Conservation (phyloP, 768 basidiomycete genomes). For the Suillus subalutaceus region DNA sequence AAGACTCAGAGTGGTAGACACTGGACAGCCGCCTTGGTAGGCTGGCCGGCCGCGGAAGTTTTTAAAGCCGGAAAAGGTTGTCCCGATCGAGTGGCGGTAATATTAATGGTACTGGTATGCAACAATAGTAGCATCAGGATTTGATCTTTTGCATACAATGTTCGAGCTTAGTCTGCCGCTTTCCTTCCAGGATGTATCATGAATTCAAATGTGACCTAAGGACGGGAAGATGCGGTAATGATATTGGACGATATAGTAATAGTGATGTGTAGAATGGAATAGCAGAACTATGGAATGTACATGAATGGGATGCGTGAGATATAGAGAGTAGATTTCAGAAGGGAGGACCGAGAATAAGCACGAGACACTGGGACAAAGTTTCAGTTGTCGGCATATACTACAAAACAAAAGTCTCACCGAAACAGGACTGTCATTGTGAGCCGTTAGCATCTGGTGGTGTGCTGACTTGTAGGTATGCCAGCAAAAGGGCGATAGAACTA, state of each 20-base stretch:
- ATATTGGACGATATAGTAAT: constrained; percentile 29
- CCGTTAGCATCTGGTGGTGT: constrained; percentile 43
- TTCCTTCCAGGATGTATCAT: constrained; percentile 17
- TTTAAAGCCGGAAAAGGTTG: background rate
- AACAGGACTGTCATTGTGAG: constrained; percentile 22
- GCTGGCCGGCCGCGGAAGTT: background rate
- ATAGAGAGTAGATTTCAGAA: constrained; percentile 23
- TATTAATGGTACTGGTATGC: too few species aligned
- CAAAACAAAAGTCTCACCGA: constrained; percentile 25
- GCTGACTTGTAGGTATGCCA: constrained; percentile 63
- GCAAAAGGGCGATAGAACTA: constrained; percentile 76
- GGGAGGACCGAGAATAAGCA: constrained; percentile 35
- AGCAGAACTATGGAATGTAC: constrained; percentile 31
- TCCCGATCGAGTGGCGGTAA: background rate
- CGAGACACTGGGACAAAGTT: constrained; percentile 18
- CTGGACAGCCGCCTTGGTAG: constrained; percentile 18
- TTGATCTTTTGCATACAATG: background rate
- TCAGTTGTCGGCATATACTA: background rate
- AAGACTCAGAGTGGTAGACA: constrained; percentile 23
- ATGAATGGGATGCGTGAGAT: constrained; percentile 25
- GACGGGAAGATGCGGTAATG: constrained; percentile 26
- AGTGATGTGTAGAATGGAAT: constrained; percentile 25
- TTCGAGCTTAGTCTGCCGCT: background rate
- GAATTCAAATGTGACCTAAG: constrained; percentile 20
- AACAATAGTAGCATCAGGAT: background rate